phyloP scores from a whole-genome alignment of 208 protist genomes.

The Chromosphaera perkinsii region DNA sequence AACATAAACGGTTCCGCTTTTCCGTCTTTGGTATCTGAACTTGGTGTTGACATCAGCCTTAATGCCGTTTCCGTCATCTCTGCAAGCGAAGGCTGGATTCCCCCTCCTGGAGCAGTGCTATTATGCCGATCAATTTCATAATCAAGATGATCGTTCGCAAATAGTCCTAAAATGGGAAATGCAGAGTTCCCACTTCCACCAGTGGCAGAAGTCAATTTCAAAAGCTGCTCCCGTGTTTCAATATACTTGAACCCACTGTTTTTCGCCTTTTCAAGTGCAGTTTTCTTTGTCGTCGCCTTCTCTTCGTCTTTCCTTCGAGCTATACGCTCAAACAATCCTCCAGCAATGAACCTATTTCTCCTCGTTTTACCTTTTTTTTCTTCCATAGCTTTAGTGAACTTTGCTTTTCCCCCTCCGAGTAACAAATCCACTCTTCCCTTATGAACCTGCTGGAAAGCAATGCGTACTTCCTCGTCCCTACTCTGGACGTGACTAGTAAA shows the following conservation, averaged over 20 bases:
- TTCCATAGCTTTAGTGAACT: no score
- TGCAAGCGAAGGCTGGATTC: slow-evolving; percentile 9
- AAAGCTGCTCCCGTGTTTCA: no score
- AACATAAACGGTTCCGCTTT: no score
- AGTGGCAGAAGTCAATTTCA: background rate
- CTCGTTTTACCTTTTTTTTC: no score
- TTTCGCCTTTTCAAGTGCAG: background rate
- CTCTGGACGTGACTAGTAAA: slow-evolving; percentile 10
- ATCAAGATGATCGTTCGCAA: background rate
- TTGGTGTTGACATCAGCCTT: background rate
- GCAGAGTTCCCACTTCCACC: no score
- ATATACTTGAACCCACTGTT: background rate
- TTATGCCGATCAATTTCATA: background rate
- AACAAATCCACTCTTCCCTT: no score
- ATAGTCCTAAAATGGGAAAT: background rate
- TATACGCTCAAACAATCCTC: background rate
- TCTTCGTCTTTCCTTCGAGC: no score
- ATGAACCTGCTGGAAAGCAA: slow-evolving; percentile 9
- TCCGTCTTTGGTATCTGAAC: background rate
- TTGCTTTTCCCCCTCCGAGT: no score
- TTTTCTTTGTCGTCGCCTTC: no score
- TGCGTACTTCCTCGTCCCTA: background rate
- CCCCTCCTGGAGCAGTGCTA: no score
- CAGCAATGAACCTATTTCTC: slow-evolving; percentile 12
- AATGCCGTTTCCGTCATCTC: slow-evolving; percentile 16